Percentiles rank a stretch among this genome's conserved stretches.
Evolutionary conservation across 768 basidiomycete genomes (phyloP).

Genomic region (Psilocybe cubensis): DNA sequence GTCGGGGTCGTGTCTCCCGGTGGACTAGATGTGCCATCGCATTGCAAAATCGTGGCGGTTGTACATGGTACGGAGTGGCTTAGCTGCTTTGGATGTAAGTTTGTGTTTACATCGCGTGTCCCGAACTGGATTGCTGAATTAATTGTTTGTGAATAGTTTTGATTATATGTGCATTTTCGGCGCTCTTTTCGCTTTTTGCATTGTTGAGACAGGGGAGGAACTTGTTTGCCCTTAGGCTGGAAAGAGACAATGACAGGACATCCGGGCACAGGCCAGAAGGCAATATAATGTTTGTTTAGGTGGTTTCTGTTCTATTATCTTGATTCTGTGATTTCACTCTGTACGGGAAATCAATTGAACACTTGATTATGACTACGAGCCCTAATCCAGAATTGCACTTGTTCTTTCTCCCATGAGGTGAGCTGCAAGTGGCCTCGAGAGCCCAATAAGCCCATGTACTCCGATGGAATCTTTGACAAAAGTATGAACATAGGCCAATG

Average conservation of each 20-base stretch:
- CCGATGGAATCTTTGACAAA: too few species aligned
- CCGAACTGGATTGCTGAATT: neutral
- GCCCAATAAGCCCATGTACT: too few species aligned
- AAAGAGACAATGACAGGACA: conserved; percentile 1
- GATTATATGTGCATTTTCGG: conserved; percentile 8
- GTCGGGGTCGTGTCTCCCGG: conserved; percentile 6
- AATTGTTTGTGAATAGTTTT: neutral
- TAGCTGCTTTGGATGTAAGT: conserved; percentile 11
- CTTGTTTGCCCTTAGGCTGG: neutral
- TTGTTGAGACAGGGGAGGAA: conserved; percentile 6
- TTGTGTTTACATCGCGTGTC: neutral
- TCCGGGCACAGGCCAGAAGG: neutral
- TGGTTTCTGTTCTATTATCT: too few species aligned
- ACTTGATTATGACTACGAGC: too few species aligned
- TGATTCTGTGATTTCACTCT: too few species aligned
- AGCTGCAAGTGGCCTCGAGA: too few species aligned
- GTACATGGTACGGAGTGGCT: conserved; percentile 9
- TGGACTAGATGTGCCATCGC: conserved; percentile 8
- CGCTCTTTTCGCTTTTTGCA: conserved; percentile 3
- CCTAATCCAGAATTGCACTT: too few species aligned
- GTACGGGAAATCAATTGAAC: too few species aligned
- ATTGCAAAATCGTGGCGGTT: conserved; percentile 11
- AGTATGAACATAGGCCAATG: too few species aligned
- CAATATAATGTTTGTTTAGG: too few species aligned
- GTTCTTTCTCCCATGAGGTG: too few species aligned